These are phyloP conservation scores for Hemisphaericaspora xylofermentans DNA, from an alignment of 1,139 yeast species.

Conservation along the genomic window DNA sequence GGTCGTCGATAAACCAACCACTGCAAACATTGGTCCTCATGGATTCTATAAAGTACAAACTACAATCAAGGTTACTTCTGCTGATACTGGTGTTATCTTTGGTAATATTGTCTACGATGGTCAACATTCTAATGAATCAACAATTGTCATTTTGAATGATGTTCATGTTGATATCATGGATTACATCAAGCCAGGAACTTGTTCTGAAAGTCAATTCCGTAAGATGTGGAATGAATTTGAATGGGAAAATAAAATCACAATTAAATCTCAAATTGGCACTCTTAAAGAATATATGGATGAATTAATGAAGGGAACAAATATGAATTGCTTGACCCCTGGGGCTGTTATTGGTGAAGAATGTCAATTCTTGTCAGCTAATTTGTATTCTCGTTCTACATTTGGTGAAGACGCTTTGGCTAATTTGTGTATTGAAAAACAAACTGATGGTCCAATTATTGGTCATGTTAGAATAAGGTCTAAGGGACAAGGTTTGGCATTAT, in stretches of 20 bases:
- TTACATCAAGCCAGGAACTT: constrained; percentile 90
- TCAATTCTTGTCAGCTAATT: constrained; percentile 89
- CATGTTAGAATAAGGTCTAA: constrained; percentile 96
- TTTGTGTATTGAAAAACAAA: constrained; percentile 82
- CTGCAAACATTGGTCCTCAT: constrained; percentile 95
- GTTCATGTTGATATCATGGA: constrained; percentile 97
- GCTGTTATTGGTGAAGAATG: constrained; percentile 86
- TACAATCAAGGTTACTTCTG: constrained; percentile 91
- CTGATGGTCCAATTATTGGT: constrained; percentile 79
- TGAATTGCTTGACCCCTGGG: constrained; percentile 91
- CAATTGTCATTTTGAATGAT: constrained; percentile 89
- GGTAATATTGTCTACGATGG: constrained; percentile 98
- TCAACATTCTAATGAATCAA: constrained; percentile 85
- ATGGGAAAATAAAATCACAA: constrained; percentile 98
- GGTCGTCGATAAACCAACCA: constrained; percentile 88
- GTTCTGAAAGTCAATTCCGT: constrained; percentile 88
- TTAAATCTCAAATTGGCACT: constrained; percentile 66
- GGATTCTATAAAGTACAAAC: constrained; percentile 90
- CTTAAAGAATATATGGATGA: constrained; percentile 79
- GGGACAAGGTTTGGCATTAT: constrained; percentile 95
- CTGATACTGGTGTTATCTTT: constrained; percentile 95
- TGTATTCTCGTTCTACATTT: constrained; percentile 89
- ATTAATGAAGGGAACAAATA: constrained; percentile 81
- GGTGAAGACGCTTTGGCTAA: constrained; percentile 99
- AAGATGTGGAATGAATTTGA: constrained; percentile 99